Evolutionary conservation across 169 alveolate genomes (phyloP), one percentile per base, ranked within the genome.

Genomic region (Cryptosporidium ubiquitum): DNA sequence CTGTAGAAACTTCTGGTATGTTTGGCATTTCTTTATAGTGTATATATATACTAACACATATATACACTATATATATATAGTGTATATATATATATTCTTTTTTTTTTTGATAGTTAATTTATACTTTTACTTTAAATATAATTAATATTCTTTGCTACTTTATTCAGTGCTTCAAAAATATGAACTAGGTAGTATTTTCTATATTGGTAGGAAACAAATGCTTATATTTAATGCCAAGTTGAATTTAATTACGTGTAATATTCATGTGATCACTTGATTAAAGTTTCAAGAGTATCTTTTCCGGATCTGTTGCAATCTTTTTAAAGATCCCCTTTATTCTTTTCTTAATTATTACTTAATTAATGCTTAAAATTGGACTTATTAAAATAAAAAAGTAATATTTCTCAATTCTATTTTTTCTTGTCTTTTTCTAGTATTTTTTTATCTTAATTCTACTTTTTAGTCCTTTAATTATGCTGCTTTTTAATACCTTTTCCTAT

Each of bases 401-500:
- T 5, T 55, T 55, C 16, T 5, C 66, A 55, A 55, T 26, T 16
- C 16, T 23, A 55, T 3, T 55, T 55, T 26, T 55, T 55, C 37
- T 26, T 55, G 37, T 55, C 66, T 55, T 37, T 64, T n/a, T 14
- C 26, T 16, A 31, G 39, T 64, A 7, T 29, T 37, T 33, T 29
- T 33, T 37, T 33, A 64, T 64, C 71, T 64, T 20, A 35, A 26
- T 31, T 33, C 47, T 37, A 35, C 26, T 49, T 33, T 64, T 20
- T 29, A 31, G 7, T 33, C 18, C 20, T 20, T n/a, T 33, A 64
- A 35, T 64, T 47, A 14, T 29, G 68, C 29, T 29, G 26, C 47
- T 55, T 70, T 55, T 71, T 73, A 49, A 29, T 73, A 33, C 39
- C 85, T 51, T 73, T 73, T 73, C 70, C 70, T 31, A 33, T 49